Evolutionary conservation across 805 yeast species (phyloP).

Genomic region (Candida chauliodis): DNA sequence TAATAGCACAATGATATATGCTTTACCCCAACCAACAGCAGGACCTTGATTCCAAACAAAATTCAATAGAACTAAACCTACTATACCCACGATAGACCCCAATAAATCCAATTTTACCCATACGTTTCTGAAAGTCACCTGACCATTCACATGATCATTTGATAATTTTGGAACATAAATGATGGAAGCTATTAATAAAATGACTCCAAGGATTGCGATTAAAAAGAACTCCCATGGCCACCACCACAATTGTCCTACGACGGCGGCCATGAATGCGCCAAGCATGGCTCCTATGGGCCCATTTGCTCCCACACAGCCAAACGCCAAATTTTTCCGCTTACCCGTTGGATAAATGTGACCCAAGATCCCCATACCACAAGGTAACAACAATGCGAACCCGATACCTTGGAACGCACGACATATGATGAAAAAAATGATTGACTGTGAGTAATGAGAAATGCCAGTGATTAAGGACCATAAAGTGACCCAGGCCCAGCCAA

Average conservation of each 20-base stretch:
- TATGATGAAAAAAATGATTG: conserved; percentile 47
- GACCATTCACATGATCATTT: conserved; percentile 8
- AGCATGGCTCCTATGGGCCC: conserved; percentile 62
- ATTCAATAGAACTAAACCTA: conserved; percentile 60
- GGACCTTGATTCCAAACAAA: conserved; percentile 79
- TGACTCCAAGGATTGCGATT: conserved; percentile 36
- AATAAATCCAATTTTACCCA: conserved; percentile 17
- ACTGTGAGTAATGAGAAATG: conserved; percentile 46
- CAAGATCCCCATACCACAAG: conserved; percentile 58
- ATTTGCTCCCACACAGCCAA: conserved; percentile 55
- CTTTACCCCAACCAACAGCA: conserved; percentile 58
- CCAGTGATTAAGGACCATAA: conserved; percentile 64
- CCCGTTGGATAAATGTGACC: conserved; percentile 44
- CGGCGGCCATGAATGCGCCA: conserved; percentile 51
- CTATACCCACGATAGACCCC: conserved; percentile 48
- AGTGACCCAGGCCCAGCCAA: conserved; percentile 54
- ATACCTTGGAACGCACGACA: conserved; percentile 65
- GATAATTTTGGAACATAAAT: conserved; percentile 33
- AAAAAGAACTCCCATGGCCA: conserved; percentile 65
- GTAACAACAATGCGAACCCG: conserved; percentile 57
- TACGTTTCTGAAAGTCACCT: conserved; percentile 10
- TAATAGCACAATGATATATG: conserved; percentile 56
- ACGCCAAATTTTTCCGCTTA: conserved; percentile 48
- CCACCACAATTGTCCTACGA: conserved; percentile 42
- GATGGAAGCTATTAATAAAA: conserved; percentile 28